Base-by-base conservation (phyloP, 1,284 basidiomycete genomes). In the Naganishia albida region DNA sequence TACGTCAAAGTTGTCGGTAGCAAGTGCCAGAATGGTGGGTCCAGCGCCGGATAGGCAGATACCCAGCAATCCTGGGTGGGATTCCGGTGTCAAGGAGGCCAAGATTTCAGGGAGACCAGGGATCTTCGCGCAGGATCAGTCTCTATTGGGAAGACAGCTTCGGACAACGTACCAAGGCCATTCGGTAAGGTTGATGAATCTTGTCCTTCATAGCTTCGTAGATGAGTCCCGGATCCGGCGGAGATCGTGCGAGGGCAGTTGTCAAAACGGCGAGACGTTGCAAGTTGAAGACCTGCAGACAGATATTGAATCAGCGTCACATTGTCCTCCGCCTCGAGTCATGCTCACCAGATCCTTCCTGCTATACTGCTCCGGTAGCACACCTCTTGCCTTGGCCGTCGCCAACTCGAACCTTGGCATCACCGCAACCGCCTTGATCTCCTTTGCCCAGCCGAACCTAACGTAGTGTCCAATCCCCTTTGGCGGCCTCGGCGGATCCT, bases 201-300 rank as follows among this genome's bases (percentile, higher is more conserved):
- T 90, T 87, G 81, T 99, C 96, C 77, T 98, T 97, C 96, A 99
- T 99, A 0, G 95, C 96, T 78, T 99, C 94, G 80, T 95, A 99
- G 70, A 99, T 98, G 28, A 99, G 86, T 48, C 88, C 88, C 0
- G 93, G 85, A 76, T 99, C 92, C 0, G 94, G 94, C 1, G 96
- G 95, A 15, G 87, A 87, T 74, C 90, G 88, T 0, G 87, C 89
- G 7, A 99, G 85, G 0, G 96, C 94, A 0, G 93, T 96, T 0
- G 96, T 99, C 64, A 99, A 84, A n/a, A 99, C 96, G 0, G 96
- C 96, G 15, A 99, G 82, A 30, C 96, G 86, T 80, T 99, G 96
- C 62, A 99, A 83, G 78, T 99, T 99, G 83, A 99, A 99, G 25
- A 99, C 88, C 94, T 97, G 75, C 12, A 23, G n/a, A n/a, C 34